Percentiles rank a stretch among this genome's conserved stretches.
phyloP scores from a whole-genome alignment of 2,329 filamentous ascomycete species.

The Botrytis porri region DNA sequence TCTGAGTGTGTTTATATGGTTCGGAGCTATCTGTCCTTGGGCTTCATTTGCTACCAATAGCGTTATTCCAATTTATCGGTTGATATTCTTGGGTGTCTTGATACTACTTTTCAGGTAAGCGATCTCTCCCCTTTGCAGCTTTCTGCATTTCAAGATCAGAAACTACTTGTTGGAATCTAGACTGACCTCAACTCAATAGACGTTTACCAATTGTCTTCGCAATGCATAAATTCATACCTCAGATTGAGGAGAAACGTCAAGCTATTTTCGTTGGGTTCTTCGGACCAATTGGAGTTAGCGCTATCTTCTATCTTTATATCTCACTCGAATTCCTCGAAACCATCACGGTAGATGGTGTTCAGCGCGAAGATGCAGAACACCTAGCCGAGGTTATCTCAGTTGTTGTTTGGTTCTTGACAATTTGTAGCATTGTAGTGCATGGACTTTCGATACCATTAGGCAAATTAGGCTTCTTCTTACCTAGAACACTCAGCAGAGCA shows the following conservation, averaged over 20 bases:
- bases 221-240: conserved; percentile 72
- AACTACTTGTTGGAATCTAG: conserved; percentile 7
- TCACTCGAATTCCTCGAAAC: conserved; percentile 68
- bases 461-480: conserved; percentile 59
- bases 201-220: conserved; percentile 73
- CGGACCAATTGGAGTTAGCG: conserved; percentile 85
- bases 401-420: conserved; percentile 81
- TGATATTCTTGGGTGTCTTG: conserved; percentile 70
- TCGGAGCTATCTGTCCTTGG: conserved; percentile 84
- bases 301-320: conserved; percentile 86
- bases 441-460: conserved; percentile 77
- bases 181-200: conserved; percentile 20
- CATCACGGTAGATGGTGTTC: conserved; percentile 56
- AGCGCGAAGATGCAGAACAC: conserved; percentile 62
- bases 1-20: conserved; percentile 80
- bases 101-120: conserved; percentile 66
- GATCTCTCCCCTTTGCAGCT: background rate
- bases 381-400: conserved; percentile 66
- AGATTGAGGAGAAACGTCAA: conserved; percentile 72
- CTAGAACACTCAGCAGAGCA: conserved; percentile 55
- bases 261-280: conserved; percentile 90
- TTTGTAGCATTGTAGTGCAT: conserved; percentile 83
- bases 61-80: conserved; percentile 69
- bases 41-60: conserved; percentile 61
- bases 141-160: background rate